These are phyloP conservation scores for Leucogyrophana mollusca DNA, from an alignment of 768 basidiomycete species.

Conservation along the genomic window DNA sequence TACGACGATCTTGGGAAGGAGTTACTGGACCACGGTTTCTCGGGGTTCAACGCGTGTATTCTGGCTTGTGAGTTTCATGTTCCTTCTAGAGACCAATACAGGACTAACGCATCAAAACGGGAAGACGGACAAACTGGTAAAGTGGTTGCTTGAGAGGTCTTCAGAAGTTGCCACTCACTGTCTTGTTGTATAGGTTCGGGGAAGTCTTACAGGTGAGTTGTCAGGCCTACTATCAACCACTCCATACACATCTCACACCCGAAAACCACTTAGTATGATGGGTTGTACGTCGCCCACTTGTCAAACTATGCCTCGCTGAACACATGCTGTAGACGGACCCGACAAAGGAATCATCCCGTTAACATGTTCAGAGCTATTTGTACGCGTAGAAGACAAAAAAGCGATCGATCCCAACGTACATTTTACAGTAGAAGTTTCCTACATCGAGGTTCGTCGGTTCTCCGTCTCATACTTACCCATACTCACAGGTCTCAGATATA, in stretches of 20 bases:
- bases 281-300: slow-evolving; percentile 62
- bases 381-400: slow-evolving; percentile 69
- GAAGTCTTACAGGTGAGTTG: slow-evolving; percentile 83
- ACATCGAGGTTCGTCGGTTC: slow-evolving; percentile 73
- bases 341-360: slow-evolving; percentile 99
- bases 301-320: slow-evolving; percentile 1
- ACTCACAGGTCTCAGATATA: slow-evolving; percentile 62
- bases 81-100: background rate
- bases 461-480: background rate
- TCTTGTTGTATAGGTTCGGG: slow-evolving; percentile 63
- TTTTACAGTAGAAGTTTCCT: slow-evolving; percentile 97
- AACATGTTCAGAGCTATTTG: slow-evolving; percentile 91
- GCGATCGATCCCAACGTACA: slow-evolving; percentile 63
- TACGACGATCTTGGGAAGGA: slow-evolving; percentile 95
- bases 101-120: background rate
- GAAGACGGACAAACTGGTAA: slow-evolving; percentile 83
- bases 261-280: slow-evolving; percentile 72
- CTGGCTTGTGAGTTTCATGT: slow-evolving; percentile 83
- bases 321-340: slow-evolving; percentile 63
- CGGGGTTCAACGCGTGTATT: slow-evolving; percentile 98
- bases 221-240: background rate
- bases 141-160: slow-evolving; percentile 19
- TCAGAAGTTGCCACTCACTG: slow-evolving; percentile 4
- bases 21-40: slow-evolving; percentile 90
- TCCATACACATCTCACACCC: background rate